A percentile compares a stretch with the other conserved stretches of the same genome.
These are phyloP conservation scores for Shiraia bambusicola DNA, from an alignment of 2,329 filamentous ascomycete genomes.

Conservation along the genomic window DNA sequence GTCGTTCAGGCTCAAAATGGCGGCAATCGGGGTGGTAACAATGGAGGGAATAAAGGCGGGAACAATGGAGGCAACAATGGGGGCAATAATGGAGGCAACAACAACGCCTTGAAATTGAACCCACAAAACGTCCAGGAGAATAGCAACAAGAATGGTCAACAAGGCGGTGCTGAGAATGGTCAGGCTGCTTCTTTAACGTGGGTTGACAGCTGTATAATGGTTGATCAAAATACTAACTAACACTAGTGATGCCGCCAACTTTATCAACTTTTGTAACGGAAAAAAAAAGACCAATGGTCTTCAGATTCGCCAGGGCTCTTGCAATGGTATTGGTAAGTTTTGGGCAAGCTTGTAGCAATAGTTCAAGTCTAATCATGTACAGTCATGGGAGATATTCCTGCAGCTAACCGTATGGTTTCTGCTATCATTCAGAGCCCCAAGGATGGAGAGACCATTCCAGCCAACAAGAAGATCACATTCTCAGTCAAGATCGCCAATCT, in stretches of 20 bases:
- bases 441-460: constrained; percentile 44
- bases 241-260: constrained; percentile 54
- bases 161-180: constrained; percentile 41
- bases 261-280: constrained; percentile 62
- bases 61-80: constrained; percentile 18
- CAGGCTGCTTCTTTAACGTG: constrained; percentile 52
- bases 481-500: constrained; percentile 53
- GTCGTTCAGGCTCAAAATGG: constrained; percentile 31
- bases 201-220: constrained; percentile 8
- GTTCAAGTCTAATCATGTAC: constrained; percentile 1
- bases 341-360: neutral
- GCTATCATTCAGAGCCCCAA: constrained; percentile 53
- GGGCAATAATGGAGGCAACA: constrained; percentile 17
- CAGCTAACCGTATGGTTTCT: constrained; percentile 56
- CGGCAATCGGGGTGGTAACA: constrained; percentile 14
- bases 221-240: constrained; percentile 4
- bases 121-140: constrained; percentile 48
- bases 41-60: constrained; percentile 20
- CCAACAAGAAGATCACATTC: constrained; percentile 51
- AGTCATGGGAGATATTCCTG: constrained; percentile 61
- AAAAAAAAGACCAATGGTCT: constrained; percentile 58
- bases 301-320: constrained; percentile 54
- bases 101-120: constrained; percentile 35
- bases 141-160: constrained; percentile 46
- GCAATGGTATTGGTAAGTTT: constrained; percentile 55